Evolutionary conservation across 495 filamentous ascomycete genomes (phyloP).

Genomic region (Bombardia bombarda): DNA sequence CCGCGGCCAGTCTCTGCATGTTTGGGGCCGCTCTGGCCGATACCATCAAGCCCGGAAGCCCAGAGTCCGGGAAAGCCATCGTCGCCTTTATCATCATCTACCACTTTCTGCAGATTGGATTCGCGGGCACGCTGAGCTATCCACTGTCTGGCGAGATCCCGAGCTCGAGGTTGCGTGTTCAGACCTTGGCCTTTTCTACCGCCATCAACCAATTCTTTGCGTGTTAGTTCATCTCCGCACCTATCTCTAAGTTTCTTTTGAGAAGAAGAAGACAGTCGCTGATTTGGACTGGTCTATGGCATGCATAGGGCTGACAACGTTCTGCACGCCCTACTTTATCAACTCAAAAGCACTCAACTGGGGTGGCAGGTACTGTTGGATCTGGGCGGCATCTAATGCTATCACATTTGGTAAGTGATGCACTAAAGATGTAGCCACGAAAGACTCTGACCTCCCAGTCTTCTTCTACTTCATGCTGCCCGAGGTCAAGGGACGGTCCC

Average conservation of each 20-base stretch:
- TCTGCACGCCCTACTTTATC: conserved; percentile 19
- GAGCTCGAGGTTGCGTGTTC: conserved; percentile 1
- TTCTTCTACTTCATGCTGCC: conserved; percentile 44
- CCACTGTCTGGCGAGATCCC: conserved; percentile 4
- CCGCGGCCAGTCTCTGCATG: conserved; percentile 26
- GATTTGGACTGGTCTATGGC: not conserved
- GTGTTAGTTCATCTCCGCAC: not conserved
- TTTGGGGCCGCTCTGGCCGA: conserved; percentile 30
- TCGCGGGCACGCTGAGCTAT: conserved; percentile 5
- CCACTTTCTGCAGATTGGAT: conserved; percentile 9
- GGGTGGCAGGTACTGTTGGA: not conserved
- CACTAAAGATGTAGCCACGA: not conserved
- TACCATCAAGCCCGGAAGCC: conserved; percentile 20
- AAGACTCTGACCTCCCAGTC: not conserved
- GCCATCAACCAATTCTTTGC: not conserved
- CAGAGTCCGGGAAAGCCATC: conserved; percentile 19
- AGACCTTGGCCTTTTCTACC: not conserved
- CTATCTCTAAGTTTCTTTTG: not conserved
- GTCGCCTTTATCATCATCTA: conserved; percentile 12
- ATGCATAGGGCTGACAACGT: conserved; percentile 2
- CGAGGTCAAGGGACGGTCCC: conserved; percentile 42
- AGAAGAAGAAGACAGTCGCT: not conserved
- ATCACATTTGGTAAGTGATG: conserved; percentile 1
- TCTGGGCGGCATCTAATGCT: conserved; percentile 1
- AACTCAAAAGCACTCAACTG: conserved; percentile 7